Base-by-base conservation (phyloP, 257 asterid species). In the Ilex aquifolium region DNA sequence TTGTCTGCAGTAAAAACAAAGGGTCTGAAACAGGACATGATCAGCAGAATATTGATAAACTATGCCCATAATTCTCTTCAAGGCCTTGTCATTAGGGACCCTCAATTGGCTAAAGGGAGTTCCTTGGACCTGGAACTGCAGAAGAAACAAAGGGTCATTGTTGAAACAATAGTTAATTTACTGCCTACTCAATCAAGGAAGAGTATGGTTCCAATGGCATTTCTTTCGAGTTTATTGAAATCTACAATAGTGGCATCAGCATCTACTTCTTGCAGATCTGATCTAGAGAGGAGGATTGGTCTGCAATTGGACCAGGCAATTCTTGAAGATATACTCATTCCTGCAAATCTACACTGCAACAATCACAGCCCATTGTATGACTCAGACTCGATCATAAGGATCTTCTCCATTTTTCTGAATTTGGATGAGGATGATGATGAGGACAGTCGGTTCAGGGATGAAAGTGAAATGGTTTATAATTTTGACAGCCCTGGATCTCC, bases 401-500 rank as follows among this genome's bases (percentile, higher is more conserved):
- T 92, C 50, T 88, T 92, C 77, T 92, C 98, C 13, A 76, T 82
- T 66, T 88, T 92, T 84, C 62, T 92, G 82, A 88, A 92, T 55
- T 77, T 87, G 32, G 95, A 87, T 8, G 95, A 88, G 74, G 98
- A 85, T 56, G 97, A 87, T 31, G 95, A 84, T 0, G 94, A 83
- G 11, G 95, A 86, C 57, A 65, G 76, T 60, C 82, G 32, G 1
- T 27, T 74, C 63, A 78, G 89, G 66, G 95, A 87, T 50, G 97
- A 85, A 52, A 74, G 74, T 31, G 95, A 81, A 71, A 92, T 83
- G 95, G 80, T 74, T 48, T 88, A 80, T 8, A 89, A 83, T 60
- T 88, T 92, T 14, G 93, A 92, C 59, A 87, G 88, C 77, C 97
- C 95, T 7, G 88, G 88, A 51, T 91, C 98, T 13, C 98, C 96